These are phyloP conservation scores for Ceratocystis albifundus DNA, from an alignment of 2,329 filamentous ascomycete genomes.

Conservation along the genomic window DNA sequence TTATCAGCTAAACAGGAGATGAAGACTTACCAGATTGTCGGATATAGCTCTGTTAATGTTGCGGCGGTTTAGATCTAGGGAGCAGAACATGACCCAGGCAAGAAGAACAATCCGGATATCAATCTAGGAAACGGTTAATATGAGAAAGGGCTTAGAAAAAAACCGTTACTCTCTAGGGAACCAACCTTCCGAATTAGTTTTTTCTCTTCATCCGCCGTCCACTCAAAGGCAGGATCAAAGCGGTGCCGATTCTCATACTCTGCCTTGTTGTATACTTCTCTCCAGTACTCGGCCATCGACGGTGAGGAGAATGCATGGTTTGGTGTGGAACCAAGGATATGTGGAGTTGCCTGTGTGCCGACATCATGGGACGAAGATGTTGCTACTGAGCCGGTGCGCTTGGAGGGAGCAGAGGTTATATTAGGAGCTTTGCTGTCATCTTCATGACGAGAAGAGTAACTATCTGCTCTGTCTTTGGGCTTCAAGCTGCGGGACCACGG, in stretches of 20 bases:
- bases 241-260: constrained; percentile 50
- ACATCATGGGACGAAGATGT: constrained; percentile 20
- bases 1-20: constrained; percentile 17
- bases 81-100: constrained; percentile 40
- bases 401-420: neutral
- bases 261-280: constrained; percentile 42
- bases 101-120: constrained; percentile 23
- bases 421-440: constrained; percentile 5
- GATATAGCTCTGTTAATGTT: constrained; percentile 38
- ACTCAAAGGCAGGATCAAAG: constrained; percentile 38
- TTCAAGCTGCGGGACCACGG: neutral
- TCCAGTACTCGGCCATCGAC: constrained; percentile 42
- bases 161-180: neutral
- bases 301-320: constrained; percentile 42
- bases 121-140: constrained; percentile 18
- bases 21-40: constrained; percentile 30
- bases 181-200: constrained; percentile 32
- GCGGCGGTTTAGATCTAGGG: constrained; percentile 37
- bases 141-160: neutral
- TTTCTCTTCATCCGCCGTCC: constrained; percentile 39
- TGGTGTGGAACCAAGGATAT: constrained; percentile 27
- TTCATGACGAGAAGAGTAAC: neutral
- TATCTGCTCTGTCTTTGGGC: neutral
- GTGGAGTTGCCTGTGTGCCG: constrained; percentile 27
- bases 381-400: constrained; percentile 13